Conservation (phyloP, 176 grass and related monocot genomes). For the Ensete ventricosum region DNA sequence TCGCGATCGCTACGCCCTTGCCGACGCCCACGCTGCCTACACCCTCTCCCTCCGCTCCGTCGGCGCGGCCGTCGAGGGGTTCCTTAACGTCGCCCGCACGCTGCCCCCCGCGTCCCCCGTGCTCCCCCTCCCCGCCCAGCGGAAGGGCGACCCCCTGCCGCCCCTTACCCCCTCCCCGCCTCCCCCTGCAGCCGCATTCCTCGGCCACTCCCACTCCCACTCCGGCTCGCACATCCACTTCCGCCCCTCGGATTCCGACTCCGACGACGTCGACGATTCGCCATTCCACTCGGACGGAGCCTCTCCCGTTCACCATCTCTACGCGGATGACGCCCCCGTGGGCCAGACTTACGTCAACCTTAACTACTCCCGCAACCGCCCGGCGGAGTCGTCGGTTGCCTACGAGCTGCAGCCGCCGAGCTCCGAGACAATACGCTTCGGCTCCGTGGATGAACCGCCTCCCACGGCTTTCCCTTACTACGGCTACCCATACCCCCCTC, state of each 20-base stretch:
- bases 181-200: background rate
- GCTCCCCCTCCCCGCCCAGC: conserved; percentile 46
- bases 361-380: conserved; percentile 29
- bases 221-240: conserved; percentile 28
- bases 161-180: conserved; percentile 16
- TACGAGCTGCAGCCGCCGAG: conserved; percentile 18
- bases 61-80: conserved; percentile 41
- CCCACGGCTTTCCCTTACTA: conserved; percentile 15
- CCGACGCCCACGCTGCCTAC: conserved; percentile 80
- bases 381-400: conserved; percentile 8
- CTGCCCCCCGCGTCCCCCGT: conserved; percentile 36
- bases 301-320: conserved; percentile 1
- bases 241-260: conserved; percentile 5
- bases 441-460: background rate
- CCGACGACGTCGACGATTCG: background rate
- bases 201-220: conserved; percentile 11
- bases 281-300: background rate
- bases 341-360: conserved; percentile 17
- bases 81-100: conserved; percentile 40
- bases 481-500: background rate
- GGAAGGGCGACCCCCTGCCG: conserved; percentile 57
- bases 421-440: background rate
- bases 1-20: conserved; percentile 60
- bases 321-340: background rate
- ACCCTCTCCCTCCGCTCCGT: conserved; percentile 40